Evolutionary conservation across 352 stramenopile species (phyloP).

Genomic region (Phytophthora brassicae): DNA sequence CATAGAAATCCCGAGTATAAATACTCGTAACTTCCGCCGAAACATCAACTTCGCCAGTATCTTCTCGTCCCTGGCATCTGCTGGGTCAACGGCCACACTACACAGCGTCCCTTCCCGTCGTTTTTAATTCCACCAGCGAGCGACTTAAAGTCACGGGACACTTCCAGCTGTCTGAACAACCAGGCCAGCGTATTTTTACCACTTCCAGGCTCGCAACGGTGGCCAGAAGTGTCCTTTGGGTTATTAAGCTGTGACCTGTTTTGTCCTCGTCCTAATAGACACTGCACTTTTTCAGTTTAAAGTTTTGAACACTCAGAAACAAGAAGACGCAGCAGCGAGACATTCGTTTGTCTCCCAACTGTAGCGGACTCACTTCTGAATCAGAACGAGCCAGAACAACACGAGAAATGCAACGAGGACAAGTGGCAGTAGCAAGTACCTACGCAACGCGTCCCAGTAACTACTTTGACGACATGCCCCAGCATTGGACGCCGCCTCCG

Average conservation of each 20-base stretch:
- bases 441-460: conserved; percentile 15
- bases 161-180: neutral
- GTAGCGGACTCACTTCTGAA: conserved; percentile 8
- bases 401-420: conserved; percentile 30
- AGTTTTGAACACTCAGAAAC: conserved; percentile 22
- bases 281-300: conserved; percentile 13
- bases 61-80: conserved; percentile 2
- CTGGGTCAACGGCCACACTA: conserved; percentile 15
- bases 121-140: neutral
- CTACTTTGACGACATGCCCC: conserved; percentile 24
- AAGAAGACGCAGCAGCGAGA: conserved; percentile 15
- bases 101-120: conserved; percentile 21
- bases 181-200: neutral
- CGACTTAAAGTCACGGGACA: neutral
- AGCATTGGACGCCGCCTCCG: conserved; percentile 6
- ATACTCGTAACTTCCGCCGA: neutral
- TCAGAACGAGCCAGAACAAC: conserved; percentile 1
- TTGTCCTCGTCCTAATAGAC: too few relatives aligned
- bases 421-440: conserved; percentile 48
- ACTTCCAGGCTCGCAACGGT: neutral
- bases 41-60: conserved; percentile 17
- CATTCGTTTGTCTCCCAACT: neutral
- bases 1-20: neutral
- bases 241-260: too few relatives aligned
- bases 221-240: neutral